Percentiles rank a stretch among this genome's conserved stretches.
Conservation (phyloP, 2,329 filamentous ascomycete species). For the Arthrobotrys pseudoclavata region DNA sequence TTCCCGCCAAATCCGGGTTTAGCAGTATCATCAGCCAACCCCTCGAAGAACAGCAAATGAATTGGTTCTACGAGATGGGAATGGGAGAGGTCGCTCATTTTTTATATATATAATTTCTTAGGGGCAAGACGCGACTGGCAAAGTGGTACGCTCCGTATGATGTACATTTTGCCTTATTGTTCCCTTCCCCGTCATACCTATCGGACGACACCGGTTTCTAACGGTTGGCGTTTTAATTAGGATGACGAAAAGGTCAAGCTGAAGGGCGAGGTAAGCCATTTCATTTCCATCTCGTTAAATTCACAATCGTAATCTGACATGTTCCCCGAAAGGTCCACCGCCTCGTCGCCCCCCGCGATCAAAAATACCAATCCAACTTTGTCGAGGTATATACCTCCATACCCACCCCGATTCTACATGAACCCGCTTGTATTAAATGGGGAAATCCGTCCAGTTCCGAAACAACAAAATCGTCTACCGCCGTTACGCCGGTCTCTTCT, state of each 20-base stretch:
- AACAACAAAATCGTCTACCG: constrained; percentile 98
- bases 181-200: no score
- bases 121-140: constrained; percentile 94
- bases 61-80: no score
- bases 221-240: constrained; percentile 64
- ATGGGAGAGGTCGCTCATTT: neutral
- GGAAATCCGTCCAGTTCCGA: constrained; percentile 76
- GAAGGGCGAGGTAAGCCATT: constrained; percentile 87
- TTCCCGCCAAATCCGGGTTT: neutral
- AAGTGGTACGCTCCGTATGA: constrained; percentile 99
- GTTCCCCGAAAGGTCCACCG: constrained; percentile 81
- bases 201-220: no score
- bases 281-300: constrained; percentile 2
- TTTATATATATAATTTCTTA: neutral
- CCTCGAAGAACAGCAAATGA: no score
- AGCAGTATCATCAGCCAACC: no score
- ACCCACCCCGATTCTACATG: no score
- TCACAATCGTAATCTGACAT: no score
- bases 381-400: constrained; percentile 76
- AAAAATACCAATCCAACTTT: constrained; percentile 99
- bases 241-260: constrained; percentile 99
- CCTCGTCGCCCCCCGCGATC: constrained; percentile 95
- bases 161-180: constrained; percentile 65
- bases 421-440: no score
- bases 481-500: constrained; percentile 97